Conservation (phyloP, 768 basidiomycete species). For the Serendipita sp. region DNA sequence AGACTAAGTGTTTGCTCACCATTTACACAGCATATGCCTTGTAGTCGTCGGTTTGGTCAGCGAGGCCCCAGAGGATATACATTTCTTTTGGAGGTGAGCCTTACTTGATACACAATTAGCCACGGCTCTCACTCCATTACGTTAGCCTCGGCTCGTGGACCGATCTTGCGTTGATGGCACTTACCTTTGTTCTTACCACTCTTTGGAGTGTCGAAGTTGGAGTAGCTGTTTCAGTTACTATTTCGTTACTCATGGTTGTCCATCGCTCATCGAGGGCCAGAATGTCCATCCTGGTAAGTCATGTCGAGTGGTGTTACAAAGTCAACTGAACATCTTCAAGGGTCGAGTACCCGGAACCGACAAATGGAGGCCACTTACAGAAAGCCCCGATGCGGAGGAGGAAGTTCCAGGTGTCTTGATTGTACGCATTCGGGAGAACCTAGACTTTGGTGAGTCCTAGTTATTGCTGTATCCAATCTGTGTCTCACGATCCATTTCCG, state of each 20-base stretch:
- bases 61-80: slow-evolving; percentile 76
- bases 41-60: slow-evolving; percentile 72
- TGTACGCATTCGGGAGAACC: slow-evolving; percentile 72
- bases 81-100: slow-evolving; percentile 81
- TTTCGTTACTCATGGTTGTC: slow-evolving; percentile 80
- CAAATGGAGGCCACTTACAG: slow-evolving; percentile 79
- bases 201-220: slow-evolving; percentile 88
- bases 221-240: slow-evolving; percentile 72
- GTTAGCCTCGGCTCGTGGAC: slow-evolving; percentile 80
- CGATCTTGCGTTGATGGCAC: slow-evolving; percentile 69
- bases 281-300: slow-evolving; percentile 49
- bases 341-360: slow-evolving; percentile 81
- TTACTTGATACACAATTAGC: too few species aligned
- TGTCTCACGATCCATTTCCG: background rate
- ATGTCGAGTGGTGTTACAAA: background rate
- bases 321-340: slow-evolving; percentile 22
- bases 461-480: background rate
- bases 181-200: slow-evolving; percentile 79
- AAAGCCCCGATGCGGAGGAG: slow-evolving; percentile 72
- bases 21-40: slow-evolving; percentile 49
- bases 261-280: slow-evolving; percentile 76
- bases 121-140: too few species aligned
- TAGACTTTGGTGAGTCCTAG: slow-evolving; percentile 63
- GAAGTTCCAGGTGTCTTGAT: slow-evolving; percentile 70
- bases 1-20: slow-evolving; percentile 4